Evolutionary conservation across 768 basidiomycete species (phyloP), one percentile per base, ranked within the genome.

Genomic region (Boletus rex-veris): DNA sequence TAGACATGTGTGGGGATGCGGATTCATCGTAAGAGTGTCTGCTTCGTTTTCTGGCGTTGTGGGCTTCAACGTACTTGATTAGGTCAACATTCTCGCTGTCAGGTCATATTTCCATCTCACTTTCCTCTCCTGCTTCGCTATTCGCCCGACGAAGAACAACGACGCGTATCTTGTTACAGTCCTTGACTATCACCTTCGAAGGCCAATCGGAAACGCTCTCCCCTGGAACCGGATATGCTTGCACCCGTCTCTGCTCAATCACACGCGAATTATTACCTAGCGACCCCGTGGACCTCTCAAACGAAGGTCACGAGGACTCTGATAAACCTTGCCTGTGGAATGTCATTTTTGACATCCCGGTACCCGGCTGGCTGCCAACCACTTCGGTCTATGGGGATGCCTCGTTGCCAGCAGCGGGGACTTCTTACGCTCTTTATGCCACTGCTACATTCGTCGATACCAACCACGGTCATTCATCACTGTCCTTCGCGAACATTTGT

Each of bases 311-410:
- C 43, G 84, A 89, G 63, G 79, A 84, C 37, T 70, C 73, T 21
- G 75, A 71, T 46, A 72, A 73, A 52, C 80, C 80, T 48, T 84
- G 80, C 60, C 69, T 69, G 33, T 92, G 92, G 86, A 84, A 87
- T 59, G 74, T 92, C 51, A 75, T 85, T 16, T 96, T 95, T 68
- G 85, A 92, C 67, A 71, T 97, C 4, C 78, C 82, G 15, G 73
- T 95, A n/a, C 92, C 93, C 5, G 94, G 92, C 16, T 96, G 94
- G 94, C 77, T 97, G 3, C 93, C 93, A 8, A 76, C 78, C 2
- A 77, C 82, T 15, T 74, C 81, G 24, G 61, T 48, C 4, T 78
- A 82, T 53, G 82, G 84, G 24, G 67, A 76, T 15, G 59, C 62
- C 7, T 61, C 58, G 10, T 43, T 63, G n/a, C 76, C 77, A 18